These are phyloP conservation scores for Leccinum sublutescens DNA, from an alignment of 768 basidiomycete genomes.

Conservation along the genomic window DNA sequence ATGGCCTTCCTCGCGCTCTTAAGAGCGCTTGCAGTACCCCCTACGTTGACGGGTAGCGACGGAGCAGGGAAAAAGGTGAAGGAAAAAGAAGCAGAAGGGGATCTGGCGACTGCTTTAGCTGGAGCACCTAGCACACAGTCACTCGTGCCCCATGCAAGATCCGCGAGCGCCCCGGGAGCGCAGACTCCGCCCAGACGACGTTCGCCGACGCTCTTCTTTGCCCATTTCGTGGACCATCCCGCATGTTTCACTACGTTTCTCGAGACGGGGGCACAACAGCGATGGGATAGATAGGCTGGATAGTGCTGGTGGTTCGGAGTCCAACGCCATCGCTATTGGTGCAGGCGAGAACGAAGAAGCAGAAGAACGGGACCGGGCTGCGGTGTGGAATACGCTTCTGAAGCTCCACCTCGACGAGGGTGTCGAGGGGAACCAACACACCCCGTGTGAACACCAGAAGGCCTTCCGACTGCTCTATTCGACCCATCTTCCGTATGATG, in stretches of 20 bases:
- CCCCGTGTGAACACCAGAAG: slow-evolving; percentile 41
- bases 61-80: slow-evolving; percentile 21
- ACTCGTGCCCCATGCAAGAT: slow-evolving; percentile 5
- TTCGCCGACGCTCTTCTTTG: slow-evolving; percentile 85
- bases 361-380: slow-evolving; percentile 69
- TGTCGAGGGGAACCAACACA: slow-evolving; percentile 23
- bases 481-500: slow-evolving; percentile 68
- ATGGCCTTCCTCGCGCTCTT: slow-evolving; percentile 79
- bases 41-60: slow-evolving; percentile 38
- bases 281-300: slow-evolving; percentile 73
- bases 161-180: slow-evolving; percentile 12
- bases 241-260: slow-evolving; percentile 82
- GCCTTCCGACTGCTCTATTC: slow-evolving; percentile 71
- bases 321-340: slow-evolving; percentile 9
- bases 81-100: slow-evolving; percentile 17
- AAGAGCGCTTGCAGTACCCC: slow-evolving; percentile 44
- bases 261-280: slow-evolving; percentile 74
- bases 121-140: slow-evolving; percentile 29
- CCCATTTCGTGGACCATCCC: slow-evolving; percentile 91
- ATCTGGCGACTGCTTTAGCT: slow-evolving; percentile 12
- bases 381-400: slow-evolving; percentile 93
- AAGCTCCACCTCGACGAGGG: slow-evolving; percentile 79
- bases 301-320: slow-evolving; percentile 18
- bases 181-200: slow-evolving; percentile 50
- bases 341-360: slow-evolving; percentile 42